phyloP scores from a whole-genome alignment of 805 yeast species.

The Wickerhamiella australiensis region DNA sequence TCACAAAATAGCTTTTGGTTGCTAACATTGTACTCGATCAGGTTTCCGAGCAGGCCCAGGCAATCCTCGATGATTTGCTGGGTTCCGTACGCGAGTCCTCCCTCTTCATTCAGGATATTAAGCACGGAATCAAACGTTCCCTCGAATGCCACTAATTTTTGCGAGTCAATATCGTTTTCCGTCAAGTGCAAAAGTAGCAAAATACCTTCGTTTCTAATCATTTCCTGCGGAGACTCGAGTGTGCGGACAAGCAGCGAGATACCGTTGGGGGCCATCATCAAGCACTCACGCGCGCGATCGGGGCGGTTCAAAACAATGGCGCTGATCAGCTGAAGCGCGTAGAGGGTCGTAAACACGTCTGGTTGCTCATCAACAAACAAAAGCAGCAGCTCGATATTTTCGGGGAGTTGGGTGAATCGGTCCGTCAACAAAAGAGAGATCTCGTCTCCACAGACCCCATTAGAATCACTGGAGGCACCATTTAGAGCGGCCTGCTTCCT shows the following conservation, averaged over 20 bases:
- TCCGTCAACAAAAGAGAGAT: slow-evolving; percentile 93
- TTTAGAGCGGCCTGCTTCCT: not conserved
- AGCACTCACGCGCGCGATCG: slow-evolving; percentile 54
- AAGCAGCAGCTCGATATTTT: slow-evolving; percentile 37
- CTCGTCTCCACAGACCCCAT: slow-evolving; percentile 47
- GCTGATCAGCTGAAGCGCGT: slow-evolving; percentile 73
- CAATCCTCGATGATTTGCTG: slow-evolving; percentile 78
- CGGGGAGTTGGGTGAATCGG: slow-evolving; percentile 57
- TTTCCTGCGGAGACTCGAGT: slow-evolving; percentile 60
- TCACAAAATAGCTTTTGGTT: slow-evolving; percentile 85
- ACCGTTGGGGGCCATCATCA: slow-evolving; percentile 65
- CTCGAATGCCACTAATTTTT: slow-evolving; percentile 88
- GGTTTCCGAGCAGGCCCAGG: slow-evolving; percentile 56
- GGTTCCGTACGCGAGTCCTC: slow-evolving; percentile 84
- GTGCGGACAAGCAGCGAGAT: slow-evolving; percentile 58
- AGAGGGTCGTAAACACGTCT: slow-evolving; percentile 69
- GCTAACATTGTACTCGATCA: slow-evolving; percentile 70
- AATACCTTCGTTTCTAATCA: slow-evolving; percentile 74
- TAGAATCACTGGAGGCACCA: slow-evolving; percentile 27
- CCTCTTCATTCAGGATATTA: slow-evolving; percentile 71
- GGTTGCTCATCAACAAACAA: slow-evolving; percentile 36
- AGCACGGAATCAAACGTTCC: slow-evolving; percentile 77
- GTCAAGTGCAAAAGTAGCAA: slow-evolving; percentile 73
- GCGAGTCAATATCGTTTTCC: slow-evolving; percentile 71
- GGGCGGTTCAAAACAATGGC: slow-evolving; percentile 73